A percentile compares a stretch with the other conserved stretches of the same genome.
Conservation (phyloP, 2,329 filamentous ascomycete species). For the Paramyrothecium sp. region DNA sequence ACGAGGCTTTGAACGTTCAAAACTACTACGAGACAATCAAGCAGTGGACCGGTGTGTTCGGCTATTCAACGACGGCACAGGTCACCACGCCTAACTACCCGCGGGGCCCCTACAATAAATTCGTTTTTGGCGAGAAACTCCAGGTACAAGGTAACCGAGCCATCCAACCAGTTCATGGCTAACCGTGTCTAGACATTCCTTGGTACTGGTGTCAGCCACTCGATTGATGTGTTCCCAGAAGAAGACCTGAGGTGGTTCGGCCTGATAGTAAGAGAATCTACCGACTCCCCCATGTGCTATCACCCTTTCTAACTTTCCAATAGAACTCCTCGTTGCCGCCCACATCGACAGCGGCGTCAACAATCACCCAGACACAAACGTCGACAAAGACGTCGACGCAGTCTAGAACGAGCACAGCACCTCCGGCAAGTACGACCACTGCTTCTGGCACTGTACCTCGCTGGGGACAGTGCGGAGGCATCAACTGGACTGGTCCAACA, state of each 20-base stretch:
- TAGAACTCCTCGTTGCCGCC: neutral
- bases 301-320: neutral
- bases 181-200: slow-evolving; percentile 11
- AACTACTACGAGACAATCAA: slow-evolving; percentile 59
- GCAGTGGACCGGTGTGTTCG: slow-evolving; percentile 53
- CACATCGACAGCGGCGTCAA: neutral
- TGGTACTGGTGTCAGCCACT: slow-evolving; percentile 13
- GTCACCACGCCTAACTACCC: slow-evolving; percentile 30
- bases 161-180: neutral
- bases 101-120: slow-evolving; percentile 34
- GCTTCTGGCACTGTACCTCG: slow-evolving; percentile 9
- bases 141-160: slow-evolving; percentile 1
- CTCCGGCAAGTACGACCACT: neutral
- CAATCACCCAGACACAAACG: neutral
- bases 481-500: slow-evolving; percentile 9
- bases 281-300: neutral
- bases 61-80: slow-evolving; percentile 29
- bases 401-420: slow-evolving; percentile 2
- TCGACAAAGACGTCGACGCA: slow-evolving; percentile 3
- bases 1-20: slow-evolving; percentile 46
- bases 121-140: slow-evolving; percentile 33
- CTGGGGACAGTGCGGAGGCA: slow-evolving; percentile 17
- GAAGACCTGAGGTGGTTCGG: slow-evolving; percentile 17
- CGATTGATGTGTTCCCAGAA: slow-evolving; percentile 13
- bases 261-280: slow-evolving; percentile 5